Conservation (phyloP, 2,329 filamentous ascomycete species). For the Neocucurbitaria cava region DNA sequence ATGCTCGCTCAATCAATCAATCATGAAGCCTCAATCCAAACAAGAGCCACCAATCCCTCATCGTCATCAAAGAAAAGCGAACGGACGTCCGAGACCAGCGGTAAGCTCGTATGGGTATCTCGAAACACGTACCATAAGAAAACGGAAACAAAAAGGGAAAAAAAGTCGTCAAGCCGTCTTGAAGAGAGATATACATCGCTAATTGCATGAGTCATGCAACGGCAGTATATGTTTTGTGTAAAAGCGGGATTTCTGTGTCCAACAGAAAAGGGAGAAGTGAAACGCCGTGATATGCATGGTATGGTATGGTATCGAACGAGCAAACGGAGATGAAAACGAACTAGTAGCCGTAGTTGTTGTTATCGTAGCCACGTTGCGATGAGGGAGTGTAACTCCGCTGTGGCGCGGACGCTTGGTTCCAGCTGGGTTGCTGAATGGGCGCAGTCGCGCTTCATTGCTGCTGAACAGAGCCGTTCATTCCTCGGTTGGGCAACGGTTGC, state of each 20-base stretch:
- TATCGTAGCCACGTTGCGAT: constrained; percentile 24
- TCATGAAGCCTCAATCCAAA: neutral
- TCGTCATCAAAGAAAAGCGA: constrained; percentile 26
- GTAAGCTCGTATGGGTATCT: constrained; percentile 41
- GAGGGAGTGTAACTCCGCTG: constrained; percentile 29
- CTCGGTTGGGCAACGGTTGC: constrained; percentile 39
- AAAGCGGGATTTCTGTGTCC: constrained; percentile 15
- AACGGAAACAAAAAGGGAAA: constrained; percentile 11
- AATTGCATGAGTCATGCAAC: neutral
- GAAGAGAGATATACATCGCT: neutral
- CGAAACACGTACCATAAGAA: constrained; percentile 39
- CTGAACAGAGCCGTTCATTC: constrained; percentile 28
- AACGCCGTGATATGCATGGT: constrained; percentile 13
- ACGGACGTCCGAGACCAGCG: constrained; percentile 45
- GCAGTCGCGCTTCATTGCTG: constrained; percentile 47
- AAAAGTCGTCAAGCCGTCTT: constrained; percentile 8
- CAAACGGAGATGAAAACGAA: constrained; percentile 3
- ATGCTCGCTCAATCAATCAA: neutral
- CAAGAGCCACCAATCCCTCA: neutral
- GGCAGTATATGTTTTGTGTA: too few relatives aligned
- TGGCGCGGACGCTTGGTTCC: constrained; percentile 25
- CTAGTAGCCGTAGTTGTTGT: constrained; percentile 24
- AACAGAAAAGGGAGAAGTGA: constrained; percentile 14
- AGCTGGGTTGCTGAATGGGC: constrained; percentile 39
- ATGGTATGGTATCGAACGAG: constrained; percentile 4